phyloP scores from a whole-genome alignment of 306 rosid species.

The Oxytropis ochrocephala region DNA sequence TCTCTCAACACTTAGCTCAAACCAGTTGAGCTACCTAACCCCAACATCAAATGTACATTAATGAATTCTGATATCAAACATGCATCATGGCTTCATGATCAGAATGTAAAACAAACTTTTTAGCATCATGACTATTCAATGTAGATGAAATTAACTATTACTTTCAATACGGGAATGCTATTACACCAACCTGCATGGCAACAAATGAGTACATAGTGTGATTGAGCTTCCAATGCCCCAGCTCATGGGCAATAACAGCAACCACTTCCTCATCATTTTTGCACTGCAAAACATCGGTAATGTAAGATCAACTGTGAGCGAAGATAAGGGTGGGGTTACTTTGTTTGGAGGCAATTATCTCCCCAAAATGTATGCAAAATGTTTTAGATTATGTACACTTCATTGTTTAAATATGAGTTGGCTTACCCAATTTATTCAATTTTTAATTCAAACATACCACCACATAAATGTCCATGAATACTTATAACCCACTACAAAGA shows the following conservation, averaged over 20 bases:
- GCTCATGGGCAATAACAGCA: constrained; percentile 91
- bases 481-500: not conserved
- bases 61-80: not conserved
- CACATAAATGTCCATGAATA: not conserved
- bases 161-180: constrained; percentile 10
- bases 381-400: not conserved
- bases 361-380: not conserved
- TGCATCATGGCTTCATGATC: not conserved
- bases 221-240: constrained; percentile 96
- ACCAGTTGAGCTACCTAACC: too few relatives aligned
- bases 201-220: constrained; percentile 83
- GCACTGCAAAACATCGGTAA: constrained; percentile 47
- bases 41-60: not conserved
- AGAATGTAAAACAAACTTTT: not conserved
- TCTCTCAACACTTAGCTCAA: too few relatives aligned
- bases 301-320: not conserved
- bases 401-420: not conserved
- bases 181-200: constrained; percentile 72
- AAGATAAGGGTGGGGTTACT: not conserved
- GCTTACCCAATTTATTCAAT: not conserved
- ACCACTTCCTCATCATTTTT: constrained; percentile 84
- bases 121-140: not conserved
- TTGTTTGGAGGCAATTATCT: not conserved
- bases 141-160: not conserved
- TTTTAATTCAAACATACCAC: not conserved